Percentiles rank a stretch among this genome's conserved stretches.
Conservation (phyloP, 2,329 filamentous ascomycete species). For the Aspergillus japonicus region DNA sequence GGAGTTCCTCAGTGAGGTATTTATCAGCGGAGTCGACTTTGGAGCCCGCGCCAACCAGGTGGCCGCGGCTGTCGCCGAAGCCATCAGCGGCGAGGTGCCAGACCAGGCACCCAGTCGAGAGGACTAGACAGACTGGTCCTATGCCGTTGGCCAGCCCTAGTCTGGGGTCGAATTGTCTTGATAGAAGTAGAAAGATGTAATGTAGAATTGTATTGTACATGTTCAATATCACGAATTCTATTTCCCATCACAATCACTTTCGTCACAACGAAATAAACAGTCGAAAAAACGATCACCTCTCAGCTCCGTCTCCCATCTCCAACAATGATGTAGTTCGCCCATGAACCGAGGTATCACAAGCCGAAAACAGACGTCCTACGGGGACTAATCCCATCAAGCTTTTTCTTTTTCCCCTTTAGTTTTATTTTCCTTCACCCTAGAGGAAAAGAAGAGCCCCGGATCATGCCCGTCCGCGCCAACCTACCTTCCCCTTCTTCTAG, state of each 20-base stretch:
- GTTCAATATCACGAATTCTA: background rate
- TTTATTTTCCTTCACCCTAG: too few relatives aligned
- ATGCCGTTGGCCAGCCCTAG: too few relatives aligned
- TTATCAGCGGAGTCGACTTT: conserved; percentile 75
- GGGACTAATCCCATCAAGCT: background rate
- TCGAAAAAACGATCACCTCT: too few relatives aligned
- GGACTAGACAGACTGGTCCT: background rate
- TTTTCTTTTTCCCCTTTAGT: too few relatives aligned
- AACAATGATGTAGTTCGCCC: background rate
- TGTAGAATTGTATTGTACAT: background rate
- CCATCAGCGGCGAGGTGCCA: conserved; percentile 21
- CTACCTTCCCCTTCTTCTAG: too few relatives aligned
- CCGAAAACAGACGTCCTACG: background rate
- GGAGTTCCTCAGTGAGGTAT: conserved; percentile 79
- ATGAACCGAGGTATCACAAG: conserved; percentile 17
- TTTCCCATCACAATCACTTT: background rate
- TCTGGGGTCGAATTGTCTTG: conserved; percentile 2
- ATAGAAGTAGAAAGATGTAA: background rate
- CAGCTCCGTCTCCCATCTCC: background rate
- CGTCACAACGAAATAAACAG: too few relatives aligned
- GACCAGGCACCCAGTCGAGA: background rate
- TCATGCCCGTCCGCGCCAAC: too few relatives aligned
- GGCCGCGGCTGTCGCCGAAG: conserved; percentile 19
- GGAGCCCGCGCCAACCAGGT: conserved; percentile 13
- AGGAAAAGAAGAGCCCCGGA: background rate